Evolutionary conservation across 306 rosid species (phyloP), one percentile per base, ranked within the genome.

Genomic region (Pachyrhizus erosus): DNA sequence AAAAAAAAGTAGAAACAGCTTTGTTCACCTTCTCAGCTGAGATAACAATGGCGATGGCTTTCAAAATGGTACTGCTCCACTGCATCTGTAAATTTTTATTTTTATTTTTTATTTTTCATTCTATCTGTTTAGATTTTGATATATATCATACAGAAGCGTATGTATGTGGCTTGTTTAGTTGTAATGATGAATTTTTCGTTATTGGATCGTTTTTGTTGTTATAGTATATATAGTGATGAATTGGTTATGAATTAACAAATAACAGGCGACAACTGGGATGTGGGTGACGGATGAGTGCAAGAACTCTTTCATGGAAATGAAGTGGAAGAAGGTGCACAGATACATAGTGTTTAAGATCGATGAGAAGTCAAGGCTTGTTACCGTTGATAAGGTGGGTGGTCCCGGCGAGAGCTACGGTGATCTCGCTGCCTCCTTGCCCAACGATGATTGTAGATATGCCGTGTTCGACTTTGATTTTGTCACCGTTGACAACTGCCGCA

Each of bases 201-300:
- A n/a, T n/a, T n/a, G n/a, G n/a, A n/a, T n/a, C n/a, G n/a, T n/a
- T n/a, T n/a, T n/a, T n/a, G n/a, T n/a, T n/a, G n/a, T n/a, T n/a
- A n/a, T n/a, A n/a, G n/a, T n/a, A n/a, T 27, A 27, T 3, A 1
- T 27, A 27, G 3, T 27, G 42, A 71, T 72, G 27, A 61, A 29
- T 20, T 39, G 29, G 9, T 33, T 54, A 21, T 27, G 61, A 77
- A 27, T 77, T 4, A 18, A 60, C 14, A 52, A 15, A 8, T n/a
- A 6, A 39, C 77, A 96, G 99, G 99, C 99, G 12, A 96, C 99
- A 1, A 96, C 98, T 13, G 99, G 98, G 79, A 96, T 96, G 99
- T 92, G 98, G 98, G 98, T 96, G 29, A 92, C 98, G 1, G 99
- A 96, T 27, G 99, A 96, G 87, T 96, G 99, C 84, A 96, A 96